Evolutionary conservation across 2,329 filamentous ascomycete species (phyloP).

Genomic region (Fonsecaea pugnacius): DNA sequence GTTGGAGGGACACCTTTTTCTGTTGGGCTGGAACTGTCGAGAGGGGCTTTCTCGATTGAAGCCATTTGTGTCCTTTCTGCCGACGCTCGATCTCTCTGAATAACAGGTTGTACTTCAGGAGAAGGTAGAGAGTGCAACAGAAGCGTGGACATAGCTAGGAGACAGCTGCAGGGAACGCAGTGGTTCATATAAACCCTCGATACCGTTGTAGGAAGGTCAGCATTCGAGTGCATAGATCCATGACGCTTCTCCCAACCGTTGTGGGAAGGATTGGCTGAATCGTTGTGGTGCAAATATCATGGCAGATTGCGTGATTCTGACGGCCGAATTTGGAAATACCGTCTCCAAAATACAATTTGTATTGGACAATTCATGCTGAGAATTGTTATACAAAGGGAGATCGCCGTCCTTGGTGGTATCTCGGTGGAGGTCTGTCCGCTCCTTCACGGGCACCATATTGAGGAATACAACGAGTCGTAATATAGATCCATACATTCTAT

Average conservation of each 20-base stretch:
- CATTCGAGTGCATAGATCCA: background rate
- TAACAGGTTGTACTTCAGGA: background rate
- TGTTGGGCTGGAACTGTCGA: background rate
- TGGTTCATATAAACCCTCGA: background rate
- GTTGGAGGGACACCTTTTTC: background rate
- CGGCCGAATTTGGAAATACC: background rate
- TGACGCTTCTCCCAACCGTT: background rate
- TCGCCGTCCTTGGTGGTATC: background rate
- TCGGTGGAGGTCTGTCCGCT: background rate
- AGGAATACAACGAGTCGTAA: background rate
- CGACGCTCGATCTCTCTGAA: background rate
- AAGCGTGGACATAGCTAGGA: background rate
- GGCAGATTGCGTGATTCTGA: constrained; percentile 18
- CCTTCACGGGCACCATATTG: background rate
- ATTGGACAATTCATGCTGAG: background rate
- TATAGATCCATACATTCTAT: background rate
- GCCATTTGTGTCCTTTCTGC: background rate
- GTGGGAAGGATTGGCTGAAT: background rate
- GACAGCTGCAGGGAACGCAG: background rate
- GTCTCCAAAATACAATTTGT: background rate
- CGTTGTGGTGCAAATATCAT: constrained; percentile 14
- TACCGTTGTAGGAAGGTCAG: background rate
- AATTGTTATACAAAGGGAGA: background rate
- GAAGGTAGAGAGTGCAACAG: background rate
- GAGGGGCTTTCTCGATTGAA: background rate